Percentiles rank a stretch among this genome's conserved stretches.
phyloP scores from a whole-genome alignment of 148 eudicot species.

The Linanthus parryae region DNA sequence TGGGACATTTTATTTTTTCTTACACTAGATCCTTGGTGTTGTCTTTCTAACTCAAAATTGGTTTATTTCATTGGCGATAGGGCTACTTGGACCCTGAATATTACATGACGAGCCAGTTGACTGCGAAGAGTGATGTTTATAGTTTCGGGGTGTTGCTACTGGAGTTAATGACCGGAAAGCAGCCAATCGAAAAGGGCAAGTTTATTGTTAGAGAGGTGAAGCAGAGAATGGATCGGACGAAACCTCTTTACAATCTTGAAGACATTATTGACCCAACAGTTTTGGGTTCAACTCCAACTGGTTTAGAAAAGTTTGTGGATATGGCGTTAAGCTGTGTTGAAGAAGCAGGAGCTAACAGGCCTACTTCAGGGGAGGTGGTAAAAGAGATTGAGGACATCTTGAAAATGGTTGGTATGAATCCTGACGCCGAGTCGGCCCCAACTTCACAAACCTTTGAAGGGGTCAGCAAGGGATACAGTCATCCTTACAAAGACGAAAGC shows the following conservation, averaged over 20 bases:
- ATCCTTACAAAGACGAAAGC: slow-evolving; percentile 49
- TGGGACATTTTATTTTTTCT: no score
- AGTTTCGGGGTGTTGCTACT: slow-evolving; percentile 43
- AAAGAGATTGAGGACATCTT: slow-evolving; percentile 41
- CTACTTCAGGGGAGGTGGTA: slow-evolving; percentile 33
- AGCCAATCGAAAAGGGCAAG: slow-evolving; percentile 33
- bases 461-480: slow-evolving; percentile 26
- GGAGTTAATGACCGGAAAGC: slow-evolving; percentile 30
- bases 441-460: no score
- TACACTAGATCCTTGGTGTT: no score
- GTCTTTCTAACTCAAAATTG: no score
- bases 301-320: slow-evolving; percentile 18
- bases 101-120: slow-evolving; percentile 26
- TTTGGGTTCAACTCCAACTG: slow-evolving; percentile 13
- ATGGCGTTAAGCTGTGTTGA: slow-evolving; percentile 31
- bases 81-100: slow-evolving; percentile 57
- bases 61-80: no score
- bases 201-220: slow-evolving; percentile 31
- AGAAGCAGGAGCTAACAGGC: slow-evolving; percentile 22
- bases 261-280: slow-evolving; percentile 24
- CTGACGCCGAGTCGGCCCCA: neutral
- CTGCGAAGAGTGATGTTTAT: slow-evolving; percentile 42
- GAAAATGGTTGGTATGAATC: slow-evolving; percentile 8
- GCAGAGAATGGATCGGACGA: slow-evolving; percentile 12
- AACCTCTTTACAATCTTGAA: slow-evolving; percentile 14